Evolutionary conservation across 441 rosid species (phyloP), one percentile per base, ranked within the genome.

Genomic region (California macrophylla): DNA sequence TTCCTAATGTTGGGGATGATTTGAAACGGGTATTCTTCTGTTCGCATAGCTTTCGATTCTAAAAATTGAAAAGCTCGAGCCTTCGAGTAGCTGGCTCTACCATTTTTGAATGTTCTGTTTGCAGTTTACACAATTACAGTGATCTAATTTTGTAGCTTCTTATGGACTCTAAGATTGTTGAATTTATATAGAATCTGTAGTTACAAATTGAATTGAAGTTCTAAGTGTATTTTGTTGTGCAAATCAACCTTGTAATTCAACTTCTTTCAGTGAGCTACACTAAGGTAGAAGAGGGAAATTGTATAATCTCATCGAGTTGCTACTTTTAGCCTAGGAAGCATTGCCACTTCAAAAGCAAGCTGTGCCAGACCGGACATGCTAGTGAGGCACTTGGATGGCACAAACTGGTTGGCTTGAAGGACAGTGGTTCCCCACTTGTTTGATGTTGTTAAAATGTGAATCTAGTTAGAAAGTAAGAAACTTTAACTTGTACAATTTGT

Each of bases 1-100:
- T 88, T 64, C 96, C 96, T 34, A 67, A 77, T 56, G 88, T 88
- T 71, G 89, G 83, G 34, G 76, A 71, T 70, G 98, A 89, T 78
- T 74, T 93, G 84, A 87, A 77, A 71, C 93, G 82, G 91, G 97
- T 85, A 80, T 65, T 68, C 25, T 15, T 13, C 16, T 45, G n/a
- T 45, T 45, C 1, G 54, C 54, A 13, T 6, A 45, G 15, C 15
- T 45, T 45, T 45, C 15, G 54, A 18, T 15, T 45, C 0, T 45
- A 18, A 2, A n/a, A 45, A 45, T 45, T 45, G n/a, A 45, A 3
- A n/a, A 45, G 16, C 54, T 13, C 15, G 18, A 45, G 54, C 20
- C 15, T 45, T 12, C 15, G 54, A 4, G 6, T 32, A 32, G 36
- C 36, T 45, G 16, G 16, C 54, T 45, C 54, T 45, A 45, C 16